Percentiles rank a stretch among this genome's conserved stretches.
These are phyloP conservation scores for Cladophialophora exuberans DNA, from an alignment of 2,329 filamentous ascomycete species.

Conservation along the genomic window DNA sequence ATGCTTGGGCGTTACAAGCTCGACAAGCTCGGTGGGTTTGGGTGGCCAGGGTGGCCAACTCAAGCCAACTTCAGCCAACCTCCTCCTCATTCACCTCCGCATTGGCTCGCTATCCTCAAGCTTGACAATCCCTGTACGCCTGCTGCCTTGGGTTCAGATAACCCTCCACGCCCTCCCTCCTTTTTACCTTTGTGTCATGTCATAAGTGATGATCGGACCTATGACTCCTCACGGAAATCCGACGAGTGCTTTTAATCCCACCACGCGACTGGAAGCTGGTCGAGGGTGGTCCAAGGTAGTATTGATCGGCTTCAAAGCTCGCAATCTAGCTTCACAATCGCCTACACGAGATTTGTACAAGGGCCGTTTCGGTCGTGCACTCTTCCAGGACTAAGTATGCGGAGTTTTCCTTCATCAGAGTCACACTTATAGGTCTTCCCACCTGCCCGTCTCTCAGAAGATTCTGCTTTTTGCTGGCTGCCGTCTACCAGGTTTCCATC, in stretches of 20 bases:
- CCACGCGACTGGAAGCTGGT: conserved; percentile 4
- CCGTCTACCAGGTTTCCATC: background rate
- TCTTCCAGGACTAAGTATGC: background rate
- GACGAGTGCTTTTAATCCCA: background rate
- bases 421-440: background rate
- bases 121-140: conserved; percentile 7
- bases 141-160: no score
- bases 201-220: no score
- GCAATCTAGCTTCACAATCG: no score
- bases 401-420: background rate
- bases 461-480: background rate
- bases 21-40: no score
- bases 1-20: no score
- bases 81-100: no score
- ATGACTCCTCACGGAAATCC: background rate
- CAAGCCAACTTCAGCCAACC: no score
- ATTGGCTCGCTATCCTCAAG: conserved; percentile 12
- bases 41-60: no score
- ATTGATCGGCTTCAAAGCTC: conserved; percentile 4
- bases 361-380: no score
- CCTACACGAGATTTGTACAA: no score
- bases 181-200: no score
- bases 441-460: background rate
- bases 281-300: no score
- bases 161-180: background rate